Percentiles rank a stretch among this genome's conserved stretches.
Conservation (phyloP, 768 basidiomycete species). For the Mycena haematopus region DNA sequence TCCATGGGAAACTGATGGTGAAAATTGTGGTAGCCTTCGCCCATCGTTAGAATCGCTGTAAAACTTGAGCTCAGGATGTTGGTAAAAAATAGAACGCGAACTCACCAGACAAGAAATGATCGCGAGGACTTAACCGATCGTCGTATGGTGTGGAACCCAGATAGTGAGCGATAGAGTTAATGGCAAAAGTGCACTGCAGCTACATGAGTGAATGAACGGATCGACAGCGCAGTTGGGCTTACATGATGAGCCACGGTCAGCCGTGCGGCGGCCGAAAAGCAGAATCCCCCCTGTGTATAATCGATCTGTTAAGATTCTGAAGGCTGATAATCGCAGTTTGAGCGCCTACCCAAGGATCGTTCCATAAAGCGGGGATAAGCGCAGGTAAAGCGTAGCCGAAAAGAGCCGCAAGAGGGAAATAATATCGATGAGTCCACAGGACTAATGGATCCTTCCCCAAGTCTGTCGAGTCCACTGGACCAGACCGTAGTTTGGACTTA, state of each 20-base stretch:
- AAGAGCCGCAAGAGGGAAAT: conserved; percentile 63
- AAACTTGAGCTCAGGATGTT: neutral
- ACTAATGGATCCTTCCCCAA: conserved; percentile 71
- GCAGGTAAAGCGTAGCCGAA: conserved; percentile 79
- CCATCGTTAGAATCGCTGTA: conserved; percentile 77
- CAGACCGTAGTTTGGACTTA: conserved; percentile 74
- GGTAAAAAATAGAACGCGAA: neutral
- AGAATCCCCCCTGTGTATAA: conserved; percentile 81
- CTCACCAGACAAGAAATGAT: conserved; percentile 69
- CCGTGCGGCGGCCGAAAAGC: conserved; percentile 74
- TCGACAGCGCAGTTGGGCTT: conserved; percentile 9
- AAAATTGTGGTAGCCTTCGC: conserved; percentile 91
- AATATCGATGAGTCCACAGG: conserved; percentile 80
- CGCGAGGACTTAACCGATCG: conserved; percentile 77
- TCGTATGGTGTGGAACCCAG: conserved; percentile 84
- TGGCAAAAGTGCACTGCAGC: conserved; percentile 80
- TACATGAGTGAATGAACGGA: conserved; percentile 11
- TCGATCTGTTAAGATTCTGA: neutral
- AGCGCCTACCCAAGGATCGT: conserved; percentile 47
- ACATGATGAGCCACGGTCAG: conserved; percentile 83
- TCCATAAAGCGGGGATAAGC: conserved; percentile 73
- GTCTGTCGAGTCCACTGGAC: conserved; percentile 76
- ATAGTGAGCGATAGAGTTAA: conserved; percentile 89
- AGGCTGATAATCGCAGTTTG: conserved; percentile 1
- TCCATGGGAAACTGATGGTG: conserved; percentile 93